Conservation (phyloP, 2,329 filamentous ascomycete genomes). For the Aspergillus alliaceus region DNA sequence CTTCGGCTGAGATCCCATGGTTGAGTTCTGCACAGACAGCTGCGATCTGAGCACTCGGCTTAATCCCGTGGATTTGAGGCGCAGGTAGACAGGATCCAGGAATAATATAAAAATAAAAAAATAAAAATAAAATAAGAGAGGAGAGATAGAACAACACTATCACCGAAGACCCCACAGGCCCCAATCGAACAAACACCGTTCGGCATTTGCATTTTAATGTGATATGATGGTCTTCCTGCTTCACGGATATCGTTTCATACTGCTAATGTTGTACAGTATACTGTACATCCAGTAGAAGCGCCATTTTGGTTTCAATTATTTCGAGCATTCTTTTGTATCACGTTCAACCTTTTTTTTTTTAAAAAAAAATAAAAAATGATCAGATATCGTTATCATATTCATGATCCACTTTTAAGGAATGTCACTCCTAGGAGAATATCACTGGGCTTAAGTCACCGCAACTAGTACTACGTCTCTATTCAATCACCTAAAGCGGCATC, state of each 20-base stretch:
- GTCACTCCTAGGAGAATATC: not conserved
- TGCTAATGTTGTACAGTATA: not conserved
- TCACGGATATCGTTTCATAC: not conserved
- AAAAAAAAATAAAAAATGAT: not conserved
- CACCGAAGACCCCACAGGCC: not conserved
- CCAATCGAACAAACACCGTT: constrained; percentile 1
- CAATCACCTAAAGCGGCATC: not conserved
- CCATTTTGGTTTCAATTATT: not conserved
- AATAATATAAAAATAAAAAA: not conserved
- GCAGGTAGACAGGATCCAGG: not conserved
- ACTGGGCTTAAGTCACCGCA: not conserved
- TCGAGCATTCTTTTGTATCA: not conserved
- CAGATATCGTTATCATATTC: not conserved
- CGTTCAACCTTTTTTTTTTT: not conserved
- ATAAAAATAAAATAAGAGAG: not conserved
- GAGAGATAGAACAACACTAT: not conserved
- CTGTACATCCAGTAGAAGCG: not conserved
- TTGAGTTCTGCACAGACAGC: not conserved
- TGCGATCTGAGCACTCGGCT: constrained; percentile 15
- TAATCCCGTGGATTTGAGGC: not conserved
- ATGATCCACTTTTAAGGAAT: not conserved
- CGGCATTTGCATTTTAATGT: not conserved
- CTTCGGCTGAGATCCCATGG: not conserved
- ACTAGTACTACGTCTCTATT: not conserved
- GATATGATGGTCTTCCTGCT: not conserved